Evolutionary conservation across 208 protist genomes (phyloP).

Genomic region (Jaenimonas drosophilae): DNA sequence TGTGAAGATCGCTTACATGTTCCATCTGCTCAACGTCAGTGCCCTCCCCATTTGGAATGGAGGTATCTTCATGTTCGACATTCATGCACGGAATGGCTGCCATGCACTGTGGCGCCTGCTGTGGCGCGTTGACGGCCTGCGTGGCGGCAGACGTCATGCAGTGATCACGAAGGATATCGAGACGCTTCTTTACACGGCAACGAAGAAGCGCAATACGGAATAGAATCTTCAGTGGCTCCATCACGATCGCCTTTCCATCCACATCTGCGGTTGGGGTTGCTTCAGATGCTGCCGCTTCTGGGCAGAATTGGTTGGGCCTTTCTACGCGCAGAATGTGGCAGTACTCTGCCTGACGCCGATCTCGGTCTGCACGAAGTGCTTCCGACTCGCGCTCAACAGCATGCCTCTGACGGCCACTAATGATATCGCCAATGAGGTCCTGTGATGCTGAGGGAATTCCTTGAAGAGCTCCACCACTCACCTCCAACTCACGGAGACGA

Average conservation of each 20-base stretch:
- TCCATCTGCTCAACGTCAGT: not conserved
- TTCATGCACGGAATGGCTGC: not conserved
- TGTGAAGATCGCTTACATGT: not conserved
- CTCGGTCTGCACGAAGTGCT: too few relatives aligned
- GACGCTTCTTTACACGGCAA: constrained; percentile 8
- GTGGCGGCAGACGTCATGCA: not conserved
- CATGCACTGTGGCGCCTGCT: not conserved
- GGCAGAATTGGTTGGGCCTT: not conserved
- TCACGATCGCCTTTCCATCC: constrained; percentile 8
- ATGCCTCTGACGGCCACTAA: constrained; percentile 1
- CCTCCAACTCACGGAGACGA: too few relatives aligned
- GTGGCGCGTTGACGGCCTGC: not conserved
- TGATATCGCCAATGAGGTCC: not conserved
- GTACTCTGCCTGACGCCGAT: constrained; percentile 5
- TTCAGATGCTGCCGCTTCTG: not conserved
- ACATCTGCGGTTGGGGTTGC: constrained; percentile 15
- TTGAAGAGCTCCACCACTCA: too few relatives aligned
- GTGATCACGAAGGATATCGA: constrained; percentile 1
- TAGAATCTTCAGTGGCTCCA: constrained; percentile 14
- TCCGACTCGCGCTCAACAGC: constrained; percentile 1
- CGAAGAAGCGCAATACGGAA: constrained; percentile 17
- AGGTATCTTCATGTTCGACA: not conserved
- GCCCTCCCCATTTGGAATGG: not conserved
- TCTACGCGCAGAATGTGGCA: constrained; percentile 2
- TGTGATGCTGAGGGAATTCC: not conserved